A percentile compares a stretch with the other conserved stretches of the same genome.
These are phyloP conservation scores for Wickerhamomyces bisporus DNA, from an alignment of 805 yeast genomes.

Conservation along the genomic window DNA sequence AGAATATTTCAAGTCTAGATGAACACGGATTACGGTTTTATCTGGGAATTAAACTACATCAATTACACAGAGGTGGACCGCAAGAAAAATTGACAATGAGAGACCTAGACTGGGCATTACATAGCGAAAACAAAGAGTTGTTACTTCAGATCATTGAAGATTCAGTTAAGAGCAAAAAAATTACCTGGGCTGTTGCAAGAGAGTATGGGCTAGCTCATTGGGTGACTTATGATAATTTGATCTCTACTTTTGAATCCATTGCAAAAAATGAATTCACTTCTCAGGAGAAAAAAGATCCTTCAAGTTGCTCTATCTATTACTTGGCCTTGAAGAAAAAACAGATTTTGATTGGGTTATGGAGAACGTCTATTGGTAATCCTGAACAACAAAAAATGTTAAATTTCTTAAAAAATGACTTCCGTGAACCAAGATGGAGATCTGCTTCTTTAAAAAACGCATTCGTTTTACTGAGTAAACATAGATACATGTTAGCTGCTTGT, in stretches of 20 bases:
- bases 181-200: slow-evolving; percentile 58
- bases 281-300: slow-evolving; percentile 61
- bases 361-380: slow-evolving; percentile 63
- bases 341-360: slow-evolving; percentile 78
- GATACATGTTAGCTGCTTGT: slow-evolving; percentile 82
- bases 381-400: slow-evolving; percentile 81
- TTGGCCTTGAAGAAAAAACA: slow-evolving; percentile 75
- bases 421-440: slow-evolving; percentile 68
- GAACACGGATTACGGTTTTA: slow-evolving; percentile 65
- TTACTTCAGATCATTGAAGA: slow-evolving; percentile 46
- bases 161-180: slow-evolving; percentile 33
- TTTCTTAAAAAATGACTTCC: slow-evolving; percentile 73
- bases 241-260: slow-evolving; percentile 53
- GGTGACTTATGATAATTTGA: slow-evolving; percentile 45
- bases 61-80: slow-evolving; percentile 40
- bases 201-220: slow-evolving; percentile 69
- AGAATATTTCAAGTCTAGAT: slow-evolving; percentile 30
- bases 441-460: slow-evolving; percentile 93
- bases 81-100: slow-evolving; percentile 63
- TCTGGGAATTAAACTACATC: slow-evolving; percentile 65
- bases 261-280: slow-evolving; percentile 69
- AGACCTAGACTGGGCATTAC: slow-evolving; percentile 84
- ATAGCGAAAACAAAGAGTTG: slow-evolving; percentile 71
- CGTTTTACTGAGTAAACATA: slow-evolving; percentile 82
- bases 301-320: slow-evolving; percentile 66